Evolutionary conservation across 2,329 filamentous ascomycete species (phyloP).

Genomic region (Dactylellina sp.): DNA sequence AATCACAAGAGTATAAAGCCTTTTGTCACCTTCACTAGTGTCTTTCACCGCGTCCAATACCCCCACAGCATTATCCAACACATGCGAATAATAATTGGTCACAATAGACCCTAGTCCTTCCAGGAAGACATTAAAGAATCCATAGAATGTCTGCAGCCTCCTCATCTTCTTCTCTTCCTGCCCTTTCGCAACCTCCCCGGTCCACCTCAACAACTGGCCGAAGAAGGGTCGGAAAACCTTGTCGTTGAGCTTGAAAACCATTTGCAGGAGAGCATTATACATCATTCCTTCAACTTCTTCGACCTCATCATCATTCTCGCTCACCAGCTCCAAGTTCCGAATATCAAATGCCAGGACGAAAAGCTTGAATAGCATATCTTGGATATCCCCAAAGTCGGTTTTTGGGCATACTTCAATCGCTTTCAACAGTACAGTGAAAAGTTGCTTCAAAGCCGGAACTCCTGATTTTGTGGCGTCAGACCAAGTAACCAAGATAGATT

Average conservation of each 20-base stretch:
- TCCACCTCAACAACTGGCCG: slow-evolving; percentile 85
- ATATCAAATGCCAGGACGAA: slow-evolving; percentile 74
- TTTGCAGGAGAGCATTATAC: slow-evolving; percentile 81
- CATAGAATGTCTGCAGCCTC: slow-evolving; percentile 74
- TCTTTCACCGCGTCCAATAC: slow-evolving; percentile 61
- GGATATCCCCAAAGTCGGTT: slow-evolving; percentile 79
- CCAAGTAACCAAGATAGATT: slow-evolving; percentile 57
- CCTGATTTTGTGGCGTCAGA: slow-evolving; percentile 51
- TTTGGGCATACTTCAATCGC: slow-evolving; percentile 82
- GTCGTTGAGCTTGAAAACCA: slow-evolving; percentile 97
- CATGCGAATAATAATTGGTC: slow-evolving; percentile 87
- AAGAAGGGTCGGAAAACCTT: slow-evolving; percentile 93
- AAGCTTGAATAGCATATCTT: slow-evolving; percentile 75
- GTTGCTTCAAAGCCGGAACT: slow-evolving; percentile 66
- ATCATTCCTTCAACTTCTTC: slow-evolving; percentile 73
- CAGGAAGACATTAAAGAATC: slow-evolving; percentile 83
- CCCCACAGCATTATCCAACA: slow-evolving; percentile 77
- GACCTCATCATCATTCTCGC: slow-evolving; percentile 66
- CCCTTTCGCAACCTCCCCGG: slow-evolving; percentile 61
- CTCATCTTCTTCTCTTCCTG: slow-evolving; percentile 69
- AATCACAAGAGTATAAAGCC: slow-evolving; percentile 78
- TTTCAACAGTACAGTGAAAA: slow-evolving; percentile 77
- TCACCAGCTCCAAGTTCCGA: slow-evolving; percentile 69
- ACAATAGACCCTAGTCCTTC: slow-evolving; percentile 90
- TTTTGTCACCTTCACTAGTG: slow-evolving; percentile 64